phyloP scores from a whole-genome alignment of 805 yeast species.

The Jamesozyma lodderae region DNA sequence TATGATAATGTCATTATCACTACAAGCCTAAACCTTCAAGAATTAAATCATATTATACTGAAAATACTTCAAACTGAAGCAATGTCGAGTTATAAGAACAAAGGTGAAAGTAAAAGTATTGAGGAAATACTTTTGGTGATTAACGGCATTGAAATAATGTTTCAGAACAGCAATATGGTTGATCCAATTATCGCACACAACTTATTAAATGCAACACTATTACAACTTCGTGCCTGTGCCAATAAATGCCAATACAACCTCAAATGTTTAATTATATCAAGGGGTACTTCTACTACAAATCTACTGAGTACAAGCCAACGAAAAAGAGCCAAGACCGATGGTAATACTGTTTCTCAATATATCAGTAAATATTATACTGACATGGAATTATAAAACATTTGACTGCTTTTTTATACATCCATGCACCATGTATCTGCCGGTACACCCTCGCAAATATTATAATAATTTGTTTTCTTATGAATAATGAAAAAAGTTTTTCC shows the following conservation, averaged over 20 bases:
- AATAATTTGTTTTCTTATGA: background rate
- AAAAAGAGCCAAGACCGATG: conserved; percentile 12
- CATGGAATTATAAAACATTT: background rate
- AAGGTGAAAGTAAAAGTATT: background rate
- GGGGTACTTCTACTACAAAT: background rate
- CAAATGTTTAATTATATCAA: background rate
- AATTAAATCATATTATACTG: conserved; percentile 10
- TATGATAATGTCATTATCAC: conserved; percentile 25
- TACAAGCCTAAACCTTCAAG: conserved; percentile 22
- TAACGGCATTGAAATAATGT: conserved; percentile 25
- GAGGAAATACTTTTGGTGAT: conserved; percentile 9
- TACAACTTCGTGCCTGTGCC: conserved; percentile 17
- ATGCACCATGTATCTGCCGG: background rate
- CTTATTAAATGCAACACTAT: conserved; percentile 15
- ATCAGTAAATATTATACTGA: conserved; percentile 23
- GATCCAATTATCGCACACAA: conserved; percentile 16
- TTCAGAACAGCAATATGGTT: conserved; percentile 18
- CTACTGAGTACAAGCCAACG: background rate
- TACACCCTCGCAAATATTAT: background rate
- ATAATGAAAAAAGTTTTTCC: background rate
- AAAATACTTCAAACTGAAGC: background rate
- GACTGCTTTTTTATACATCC: background rate
- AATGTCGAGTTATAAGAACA: background rate
- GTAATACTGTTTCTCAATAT: conserved; percentile 20
- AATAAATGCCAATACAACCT: conserved; percentile 7